Conservation (phyloP, 2,329 filamentous ascomycete genomes). For the Leptosphaerulina australis region DNA sequence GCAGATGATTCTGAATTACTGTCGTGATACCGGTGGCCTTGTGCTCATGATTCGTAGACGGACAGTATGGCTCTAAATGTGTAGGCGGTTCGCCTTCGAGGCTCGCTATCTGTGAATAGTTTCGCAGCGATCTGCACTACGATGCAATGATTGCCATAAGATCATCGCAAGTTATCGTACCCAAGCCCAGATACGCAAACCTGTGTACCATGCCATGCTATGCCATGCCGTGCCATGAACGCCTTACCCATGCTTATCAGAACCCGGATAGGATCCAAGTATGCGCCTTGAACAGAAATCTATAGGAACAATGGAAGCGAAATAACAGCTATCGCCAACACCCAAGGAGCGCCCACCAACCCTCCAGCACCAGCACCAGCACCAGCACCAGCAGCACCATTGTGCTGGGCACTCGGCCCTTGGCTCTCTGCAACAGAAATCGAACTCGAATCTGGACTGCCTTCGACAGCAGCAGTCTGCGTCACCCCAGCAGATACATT, state of each 20-base stretch:
- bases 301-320: slow-evolving; percentile 15
- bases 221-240: slow-evolving; percentile 1
- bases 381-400: neutral
- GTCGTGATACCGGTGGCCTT: no score
- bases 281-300: neutral
- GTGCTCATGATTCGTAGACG: no score
- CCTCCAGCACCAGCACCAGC: no score
- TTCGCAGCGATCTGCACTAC: no score
- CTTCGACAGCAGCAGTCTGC: slow-evolving; percentile 6
- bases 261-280: neutral
- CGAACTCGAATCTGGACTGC: slow-evolving; percentile 1
- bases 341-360: neutral
- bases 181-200: neutral
- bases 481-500: neutral
- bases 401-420: slow-evolving; percentile 9
- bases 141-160: neutral
- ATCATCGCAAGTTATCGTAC: slow-evolving; percentile 2
- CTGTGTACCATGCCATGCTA: neutral
- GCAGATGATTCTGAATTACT: no score
- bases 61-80: no score
- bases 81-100: no score
- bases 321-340: neutral
- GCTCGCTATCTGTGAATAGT: no score
- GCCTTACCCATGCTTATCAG: neutral
- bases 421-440: slow-evolving; percentile 6